These are phyloP conservation scores for Chytridium lagenaria DNA, from an alignment of 371 early-diverging fungal species.

Conservation along the genomic window DNA sequence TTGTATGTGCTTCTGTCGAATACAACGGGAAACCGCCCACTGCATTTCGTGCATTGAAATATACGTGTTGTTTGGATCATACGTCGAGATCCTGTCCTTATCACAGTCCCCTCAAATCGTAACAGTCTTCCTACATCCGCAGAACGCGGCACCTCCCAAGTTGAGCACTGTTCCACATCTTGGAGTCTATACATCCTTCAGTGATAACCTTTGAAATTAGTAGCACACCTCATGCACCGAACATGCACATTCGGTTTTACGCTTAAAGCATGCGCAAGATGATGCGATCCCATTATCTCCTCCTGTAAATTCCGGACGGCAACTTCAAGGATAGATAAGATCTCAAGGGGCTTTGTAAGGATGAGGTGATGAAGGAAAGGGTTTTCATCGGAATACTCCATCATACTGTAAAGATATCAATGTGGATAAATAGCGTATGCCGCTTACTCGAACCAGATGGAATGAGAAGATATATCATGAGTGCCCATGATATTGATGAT, in stretches of 20 bases:
- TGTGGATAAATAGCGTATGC: neutral
- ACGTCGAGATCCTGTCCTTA: constrained; percentile 61
- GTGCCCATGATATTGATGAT: constrained; percentile 27
- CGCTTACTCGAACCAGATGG: constrained; percentile 32
- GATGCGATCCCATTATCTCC: constrained; percentile 16
- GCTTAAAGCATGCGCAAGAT: constrained; percentile 12
- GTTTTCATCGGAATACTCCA: constrained; percentile 25
- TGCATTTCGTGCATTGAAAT: constrained; percentile 54
- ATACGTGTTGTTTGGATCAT: constrained; percentile 64
- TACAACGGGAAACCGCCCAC: constrained; percentile 48
- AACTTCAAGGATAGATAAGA: constrained; percentile 37
- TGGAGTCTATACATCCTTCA: constrained; percentile 21
- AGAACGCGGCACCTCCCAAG: constrained; percentile 64
- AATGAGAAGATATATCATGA: constrained; percentile 29
- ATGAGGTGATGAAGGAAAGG: constrained; percentile 20
- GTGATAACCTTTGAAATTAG: neutral
- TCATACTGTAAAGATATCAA: constrained; percentile 19
- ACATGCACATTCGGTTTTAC: constrained; percentile 38
- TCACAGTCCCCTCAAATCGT: constrained; percentile 69
- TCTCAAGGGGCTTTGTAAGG: constrained; percentile 19
- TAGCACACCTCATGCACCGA: constrained; percentile 30
- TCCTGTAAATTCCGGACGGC: constrained; percentile 39
- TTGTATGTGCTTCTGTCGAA: constrained; percentile 71
- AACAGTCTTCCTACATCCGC: constrained; percentile 66
- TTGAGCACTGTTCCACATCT: constrained; percentile 35